Evolutionary conservation across 495 filamentous ascomycete species (phyloP).

Genomic region (Xylaria grammica): DNA sequence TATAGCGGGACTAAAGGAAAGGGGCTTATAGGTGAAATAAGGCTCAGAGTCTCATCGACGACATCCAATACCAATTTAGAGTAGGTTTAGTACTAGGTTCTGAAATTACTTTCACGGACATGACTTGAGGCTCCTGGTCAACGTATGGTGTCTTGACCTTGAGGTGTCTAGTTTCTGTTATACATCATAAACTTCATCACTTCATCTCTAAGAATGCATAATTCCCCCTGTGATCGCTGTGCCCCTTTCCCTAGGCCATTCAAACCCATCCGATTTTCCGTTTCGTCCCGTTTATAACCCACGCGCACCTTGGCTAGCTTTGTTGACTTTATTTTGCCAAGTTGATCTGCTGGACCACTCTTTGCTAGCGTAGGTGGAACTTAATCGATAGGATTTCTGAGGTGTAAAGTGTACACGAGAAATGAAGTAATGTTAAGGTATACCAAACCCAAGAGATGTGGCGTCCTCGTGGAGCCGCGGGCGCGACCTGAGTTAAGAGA

Average conservation of each 20-base stretch:
- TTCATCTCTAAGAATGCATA: not conserved
- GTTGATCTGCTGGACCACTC: too few species aligned
- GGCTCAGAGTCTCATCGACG: not conserved
- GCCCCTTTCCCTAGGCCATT: not conserved
- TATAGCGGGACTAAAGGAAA: constrained; percentile 1
- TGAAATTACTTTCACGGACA: constrained; percentile 1
- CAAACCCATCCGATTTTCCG: not conserved
- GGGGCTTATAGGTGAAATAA: not conserved
- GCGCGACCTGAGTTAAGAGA: too few species aligned
- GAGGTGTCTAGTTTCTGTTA: not conserved
- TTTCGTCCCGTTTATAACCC: not conserved
- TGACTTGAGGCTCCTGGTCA: not conserved
- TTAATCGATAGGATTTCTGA: not conserved
- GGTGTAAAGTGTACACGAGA: too few species aligned
- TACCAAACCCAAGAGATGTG: too few species aligned
- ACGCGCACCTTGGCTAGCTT: too few species aligned
- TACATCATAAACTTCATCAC: not conserved
- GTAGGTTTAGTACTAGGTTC: constrained; percentile 2
- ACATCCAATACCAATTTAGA: constrained; percentile 6
- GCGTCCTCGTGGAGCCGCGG: too few species aligned
- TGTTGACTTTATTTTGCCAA: too few species aligned
- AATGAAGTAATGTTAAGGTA: too few species aligned
- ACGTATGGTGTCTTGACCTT: not conserved
- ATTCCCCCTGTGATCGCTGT: not conserved
- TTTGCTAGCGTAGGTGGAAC: not conserved